Percentiles rank a stretch among this genome's conserved stretches.
These are phyloP conservation scores for Chaetomium strumarium DNA, from an alignment of 2,329 filamentous ascomycete genomes.

Conservation along the genomic window DNA sequence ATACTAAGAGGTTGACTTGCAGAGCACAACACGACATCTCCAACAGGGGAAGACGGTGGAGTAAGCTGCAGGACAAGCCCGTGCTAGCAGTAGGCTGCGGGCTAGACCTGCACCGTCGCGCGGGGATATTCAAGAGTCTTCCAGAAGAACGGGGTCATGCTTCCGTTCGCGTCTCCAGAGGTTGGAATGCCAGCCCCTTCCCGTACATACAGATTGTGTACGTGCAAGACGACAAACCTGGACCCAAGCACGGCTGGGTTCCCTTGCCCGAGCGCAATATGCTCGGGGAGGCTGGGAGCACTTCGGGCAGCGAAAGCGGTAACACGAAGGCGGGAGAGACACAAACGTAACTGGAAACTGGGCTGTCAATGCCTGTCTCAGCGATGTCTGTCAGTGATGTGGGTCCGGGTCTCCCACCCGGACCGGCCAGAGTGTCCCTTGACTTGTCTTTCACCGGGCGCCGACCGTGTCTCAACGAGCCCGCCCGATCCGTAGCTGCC, in stretches of 20 bases:
- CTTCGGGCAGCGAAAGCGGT: slow-evolving; percentile 9
- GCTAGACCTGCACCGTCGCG: background rate
- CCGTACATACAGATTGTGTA: background rate
- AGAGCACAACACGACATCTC: background rate
- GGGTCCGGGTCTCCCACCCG: background rate
- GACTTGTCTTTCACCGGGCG: slow-evolving; percentile 6
- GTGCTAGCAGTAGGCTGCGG: background rate
- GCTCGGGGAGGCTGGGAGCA: no score
- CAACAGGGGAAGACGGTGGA: background rate
- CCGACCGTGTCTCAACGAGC: slow-evolving; percentile 6
- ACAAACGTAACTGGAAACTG: background rate
- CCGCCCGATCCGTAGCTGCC: no score
- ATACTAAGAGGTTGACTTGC: background rate
- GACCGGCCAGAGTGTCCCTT: slow-evolving; percentile 1
- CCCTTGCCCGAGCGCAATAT: no score
- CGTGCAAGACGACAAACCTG: background rate
- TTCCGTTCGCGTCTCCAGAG: background rate
- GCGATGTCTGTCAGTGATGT: background rate
- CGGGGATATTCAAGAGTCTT: slow-evolving; percentile 2
- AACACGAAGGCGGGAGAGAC: background rate
- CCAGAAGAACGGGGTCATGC: background rate
- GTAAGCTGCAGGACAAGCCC: background rate
- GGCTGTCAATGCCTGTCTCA: background rate
- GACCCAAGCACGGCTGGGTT: no score
- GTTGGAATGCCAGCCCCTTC: background rate